Evolutionary conservation across 352 stramenopile genomes (phyloP), one percentile per base, ranked within the genome.

Genomic region (Plasmopara viticola): DNA sequence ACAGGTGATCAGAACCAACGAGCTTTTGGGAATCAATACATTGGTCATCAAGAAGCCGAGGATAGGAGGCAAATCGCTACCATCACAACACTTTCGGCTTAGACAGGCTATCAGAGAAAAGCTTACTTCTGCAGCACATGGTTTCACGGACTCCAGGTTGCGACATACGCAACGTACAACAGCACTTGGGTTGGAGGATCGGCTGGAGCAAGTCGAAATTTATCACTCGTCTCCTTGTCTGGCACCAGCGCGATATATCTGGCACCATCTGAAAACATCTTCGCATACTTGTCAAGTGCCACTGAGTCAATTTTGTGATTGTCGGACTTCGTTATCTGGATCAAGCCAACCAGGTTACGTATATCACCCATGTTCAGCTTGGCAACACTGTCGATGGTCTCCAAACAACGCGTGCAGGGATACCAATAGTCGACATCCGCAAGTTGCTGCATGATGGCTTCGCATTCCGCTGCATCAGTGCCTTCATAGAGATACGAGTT

Each of bases 161-260:
- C 30, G 20, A 48, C 13, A 33, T 48, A 48, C 28, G 28, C 6
- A 38, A 48, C 28, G 6, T 48, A 9, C 43, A 40, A 38, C 28
- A 28, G 25, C 43, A 37, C 43, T 9, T 48, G 18, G 13, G 29
- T 48, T 8, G 14, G 12, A 48, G 25, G 43, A 14, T 10, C 20
- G 37, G 5, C 25, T 37, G 28, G 28, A 48, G 28, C 43, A 38
- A 48, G 28, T 25, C 43, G 28, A 29, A 48, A 39, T 38, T 37
- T 18, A 13, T 29, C 17, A 45, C 43, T 38, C 5, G 28, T 48
- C 29, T 38, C 12, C 25, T 38, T 48, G 43, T 39, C 10, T 48
- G 43, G 43, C 25, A 38, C 43, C 43, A 48, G 31, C 43, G 43
- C 43, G 39, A 48, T 48, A 25, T 48, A 39, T 17, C 14, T 48